phyloP scores from a whole-genome alignment of 768 basidiomycete species.

The Leucocoprinus sp. region DNA sequence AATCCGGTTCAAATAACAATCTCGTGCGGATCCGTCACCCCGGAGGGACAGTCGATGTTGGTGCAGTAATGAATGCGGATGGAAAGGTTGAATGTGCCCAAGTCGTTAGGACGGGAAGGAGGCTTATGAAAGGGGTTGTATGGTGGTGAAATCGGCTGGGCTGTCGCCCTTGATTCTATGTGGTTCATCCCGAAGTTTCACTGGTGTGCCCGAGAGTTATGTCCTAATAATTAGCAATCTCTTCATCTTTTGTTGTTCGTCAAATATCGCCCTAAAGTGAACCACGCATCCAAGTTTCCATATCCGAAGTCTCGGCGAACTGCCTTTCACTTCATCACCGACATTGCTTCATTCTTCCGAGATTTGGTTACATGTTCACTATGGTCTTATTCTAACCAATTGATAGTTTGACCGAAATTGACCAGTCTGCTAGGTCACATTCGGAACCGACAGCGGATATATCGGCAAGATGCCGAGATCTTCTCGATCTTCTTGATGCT shows the following conservation, averaged over 20 bases:
- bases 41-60: conserved; percentile 60
- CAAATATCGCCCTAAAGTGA: conserved; percentile 1
- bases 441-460: not conserved
- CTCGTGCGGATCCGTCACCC: conserved; percentile 54
- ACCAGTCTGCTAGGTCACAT: not conserved
- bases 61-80: conserved; percentile 38
- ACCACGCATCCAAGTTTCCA: conserved; percentile 12
- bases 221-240: not conserved
- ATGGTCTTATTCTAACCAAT: not conserved
- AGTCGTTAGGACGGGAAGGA: conserved; percentile 60
- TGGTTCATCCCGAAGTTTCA: not conserved
- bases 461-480: conserved; percentile 7
- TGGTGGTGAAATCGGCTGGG: conserved; percentile 41
- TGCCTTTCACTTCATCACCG: conserved; percentile 8
- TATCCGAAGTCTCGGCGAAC: conserved; percentile 2
- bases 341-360: conserved; percentile 6
- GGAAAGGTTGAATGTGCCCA: conserved; percentile 49
- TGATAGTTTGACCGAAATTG: not conserved
- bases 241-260: not conserved
- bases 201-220: no score
- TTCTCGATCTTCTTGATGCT: not conserved
- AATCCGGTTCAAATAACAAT: conserved; percentile 14
- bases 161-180: not conserved
- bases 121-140: conserved; percentile 63
- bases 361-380: not conserved